Evolutionary conservation across 148 eudicot genomes (phyloP).

Genomic region (Chenopodium suecicum): DNA sequence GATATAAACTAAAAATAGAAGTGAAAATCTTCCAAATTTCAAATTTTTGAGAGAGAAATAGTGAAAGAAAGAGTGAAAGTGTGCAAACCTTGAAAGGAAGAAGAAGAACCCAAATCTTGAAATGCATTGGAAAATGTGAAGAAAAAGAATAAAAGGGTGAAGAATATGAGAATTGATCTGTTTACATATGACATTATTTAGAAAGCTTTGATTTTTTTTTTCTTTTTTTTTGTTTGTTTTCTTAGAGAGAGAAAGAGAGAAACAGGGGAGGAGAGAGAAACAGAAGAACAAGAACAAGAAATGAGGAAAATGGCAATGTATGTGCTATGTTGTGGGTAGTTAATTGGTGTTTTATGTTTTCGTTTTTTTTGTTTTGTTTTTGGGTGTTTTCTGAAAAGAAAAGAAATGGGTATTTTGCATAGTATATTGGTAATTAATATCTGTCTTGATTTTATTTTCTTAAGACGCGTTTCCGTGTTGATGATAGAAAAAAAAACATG

Average conservation of each 20-base stretch:
- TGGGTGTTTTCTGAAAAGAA: background rate
- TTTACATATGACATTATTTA: slow-evolving; percentile 19
- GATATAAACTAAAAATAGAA: background rate
- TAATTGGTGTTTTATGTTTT: background rate
- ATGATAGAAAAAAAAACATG: background rate
- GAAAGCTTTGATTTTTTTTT: too few species aligned
- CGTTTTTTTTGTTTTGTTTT: too few species aligned
- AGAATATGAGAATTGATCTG: slow-evolving; percentile 21
- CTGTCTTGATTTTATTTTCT: background rate
- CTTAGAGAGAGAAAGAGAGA: background rate
- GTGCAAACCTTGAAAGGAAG: slow-evolving; percentile 25
- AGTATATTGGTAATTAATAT: background rate
- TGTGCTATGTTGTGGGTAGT: background rate
- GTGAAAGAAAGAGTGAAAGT: background rate
- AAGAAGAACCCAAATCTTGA: slow-evolving; percentile 14
- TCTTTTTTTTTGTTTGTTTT: background rate
- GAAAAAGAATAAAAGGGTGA: slow-evolving; percentile 3
- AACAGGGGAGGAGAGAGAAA: background rate
- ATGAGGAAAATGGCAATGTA: background rate
- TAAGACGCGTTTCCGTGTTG: background rate
- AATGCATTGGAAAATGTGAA: slow-evolving; percentile 14
- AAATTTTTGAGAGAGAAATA: too few species aligned
- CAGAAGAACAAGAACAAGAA: background rate
- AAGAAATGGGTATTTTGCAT: background rate
- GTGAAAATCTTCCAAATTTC: background rate